Evolutionary conservation across 495 filamentous ascomycete genomes (phyloP), one percentile per base, ranked within the genome.

Genomic region (Penicillium flavigenum): DNA sequence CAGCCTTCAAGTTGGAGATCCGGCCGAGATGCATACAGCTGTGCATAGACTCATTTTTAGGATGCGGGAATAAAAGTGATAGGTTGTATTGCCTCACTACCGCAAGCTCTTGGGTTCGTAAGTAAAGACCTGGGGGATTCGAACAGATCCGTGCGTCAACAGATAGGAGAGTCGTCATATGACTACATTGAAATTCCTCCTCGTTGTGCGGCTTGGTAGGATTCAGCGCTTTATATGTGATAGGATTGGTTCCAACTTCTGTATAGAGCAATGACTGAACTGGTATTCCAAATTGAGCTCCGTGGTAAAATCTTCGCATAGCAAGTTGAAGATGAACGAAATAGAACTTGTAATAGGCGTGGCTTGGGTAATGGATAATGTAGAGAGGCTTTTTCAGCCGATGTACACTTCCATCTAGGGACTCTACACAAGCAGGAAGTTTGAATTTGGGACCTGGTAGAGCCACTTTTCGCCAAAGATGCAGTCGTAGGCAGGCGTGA

Each of bases 261-360:
- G 50, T 44, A 19, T 43, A 53, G 22, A 53, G 38, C 9, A 53
- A 53, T 5, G 39, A 29, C 4, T 44, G 39, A n/a, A 53, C 38
- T 11, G 50, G 36, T 10, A 53, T 53, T 20, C 39, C 50, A 53
- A 44, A 53, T 3, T 16, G 26, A 11, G 50, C 26, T 44, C 50
- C 50, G 20, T 22, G 3, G 26, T 44, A 53, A 44, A 53, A 53
- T 3, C 50, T 53, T 53, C 50, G 27, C 50, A 53, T 53, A 10
- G 26, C 26, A 53, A 53, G 50, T 27, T 53, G 50, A 42, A 44
- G 38, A 32, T 53, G 50, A 19, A 53, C 22, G 26, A 44, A 53
- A 7, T 43, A 16, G 24, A 53, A 43, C 1, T 17, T 4, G 38
- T 32, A 53, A 22, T 12, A 31, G 0, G 14, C 5, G 14, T 20